phyloP scores from a whole-genome alignment of 2,329 filamentous ascomycete species.

The Fusarium coicis region DNA sequence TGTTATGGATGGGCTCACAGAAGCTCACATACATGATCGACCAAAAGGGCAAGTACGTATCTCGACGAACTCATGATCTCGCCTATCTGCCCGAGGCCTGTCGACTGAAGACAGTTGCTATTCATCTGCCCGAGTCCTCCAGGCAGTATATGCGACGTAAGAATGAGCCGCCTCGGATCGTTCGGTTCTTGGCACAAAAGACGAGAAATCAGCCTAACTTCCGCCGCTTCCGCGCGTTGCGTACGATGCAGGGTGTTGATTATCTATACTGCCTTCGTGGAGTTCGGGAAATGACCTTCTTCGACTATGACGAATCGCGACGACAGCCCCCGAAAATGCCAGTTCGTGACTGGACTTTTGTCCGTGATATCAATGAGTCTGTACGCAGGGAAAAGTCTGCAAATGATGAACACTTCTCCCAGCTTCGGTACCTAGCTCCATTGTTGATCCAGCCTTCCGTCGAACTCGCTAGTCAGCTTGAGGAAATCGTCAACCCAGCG shows the following conservation, averaged over 20 bases:
- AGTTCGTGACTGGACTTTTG: conserved; percentile 48
- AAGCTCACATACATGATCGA: conserved; percentile 38
- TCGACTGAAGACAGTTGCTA: conserved; percentile 53
- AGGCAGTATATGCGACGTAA: conserved; percentile 47
- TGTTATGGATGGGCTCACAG: conserved; percentile 56
- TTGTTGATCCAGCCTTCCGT: conserved; percentile 24
- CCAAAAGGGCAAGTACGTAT: conserved; percentile 44
- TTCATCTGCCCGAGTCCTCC: conserved; percentile 55
- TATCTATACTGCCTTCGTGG: conserved; percentile 58
- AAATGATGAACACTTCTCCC: conserved; percentile 5
- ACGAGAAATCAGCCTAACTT: conserved; percentile 55
- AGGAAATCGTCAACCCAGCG: neutral
- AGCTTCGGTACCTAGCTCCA: conserved; percentile 36
- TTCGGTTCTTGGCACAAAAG: conserved; percentile 39
- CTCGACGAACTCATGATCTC: conserved; percentile 52
- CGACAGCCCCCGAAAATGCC: neutral
- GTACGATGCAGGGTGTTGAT: conserved; percentile 58
- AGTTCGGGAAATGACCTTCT: conserved; percentile 53
- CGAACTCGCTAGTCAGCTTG: neutral
- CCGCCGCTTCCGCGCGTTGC: conserved; percentile 50
- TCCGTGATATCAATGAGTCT: conserved; percentile 41
- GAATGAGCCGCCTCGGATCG: conserved; percentile 48
- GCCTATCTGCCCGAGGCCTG: conserved; percentile 49
- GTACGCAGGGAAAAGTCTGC: conserved; percentile 36
- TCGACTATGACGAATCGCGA: conserved; percentile 48